Conservation (phyloP, 2,329 filamentous ascomycete species). For the Lasiodiplodia hormozganensis region DNA sequence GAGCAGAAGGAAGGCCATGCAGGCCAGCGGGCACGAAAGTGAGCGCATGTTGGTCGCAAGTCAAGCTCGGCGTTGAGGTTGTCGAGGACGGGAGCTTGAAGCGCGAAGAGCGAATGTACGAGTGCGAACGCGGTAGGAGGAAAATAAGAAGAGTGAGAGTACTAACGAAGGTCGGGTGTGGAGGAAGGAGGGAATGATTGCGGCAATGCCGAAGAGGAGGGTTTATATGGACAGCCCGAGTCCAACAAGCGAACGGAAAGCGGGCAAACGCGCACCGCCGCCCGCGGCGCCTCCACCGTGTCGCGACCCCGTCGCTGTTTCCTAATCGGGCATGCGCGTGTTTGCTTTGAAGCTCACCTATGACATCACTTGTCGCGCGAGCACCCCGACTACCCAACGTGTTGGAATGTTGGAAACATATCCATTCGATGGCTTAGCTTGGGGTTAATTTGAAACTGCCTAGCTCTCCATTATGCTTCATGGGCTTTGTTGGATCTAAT, state of each 20-base stretch:
- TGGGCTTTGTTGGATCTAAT: background rate
- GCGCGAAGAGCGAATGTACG: slow-evolving; percentile 1
- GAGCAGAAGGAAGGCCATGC: slow-evolving; percentile 4
- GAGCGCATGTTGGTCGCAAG: slow-evolving; percentile 4
- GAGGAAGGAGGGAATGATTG: background rate
- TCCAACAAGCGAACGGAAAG: background rate
- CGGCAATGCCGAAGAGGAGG: background rate
- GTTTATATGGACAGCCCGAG: background rate
- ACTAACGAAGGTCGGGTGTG: background rate
- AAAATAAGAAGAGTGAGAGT: background rate
- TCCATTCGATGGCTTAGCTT: background rate
- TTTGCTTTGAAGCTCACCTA: background rate
- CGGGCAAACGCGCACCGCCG: background rate
- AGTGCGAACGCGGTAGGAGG: background rate
- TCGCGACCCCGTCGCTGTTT: background rate
- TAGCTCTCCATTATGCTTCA: background rate
- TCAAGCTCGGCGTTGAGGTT: background rate
- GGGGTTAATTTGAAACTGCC: background rate
- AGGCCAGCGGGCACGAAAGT: slow-evolving; percentile 5
- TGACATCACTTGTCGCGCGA: background rate
- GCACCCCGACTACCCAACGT: background rate
- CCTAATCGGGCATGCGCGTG: background rate
- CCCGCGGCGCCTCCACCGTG: background rate
- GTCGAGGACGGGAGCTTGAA: background rate
- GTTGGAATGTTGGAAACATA: background rate